These are phyloP conservation scores for Mycena floridula DNA, from an alignment of 768 basidiomycete genomes.

Conservation along the genomic window DNA sequence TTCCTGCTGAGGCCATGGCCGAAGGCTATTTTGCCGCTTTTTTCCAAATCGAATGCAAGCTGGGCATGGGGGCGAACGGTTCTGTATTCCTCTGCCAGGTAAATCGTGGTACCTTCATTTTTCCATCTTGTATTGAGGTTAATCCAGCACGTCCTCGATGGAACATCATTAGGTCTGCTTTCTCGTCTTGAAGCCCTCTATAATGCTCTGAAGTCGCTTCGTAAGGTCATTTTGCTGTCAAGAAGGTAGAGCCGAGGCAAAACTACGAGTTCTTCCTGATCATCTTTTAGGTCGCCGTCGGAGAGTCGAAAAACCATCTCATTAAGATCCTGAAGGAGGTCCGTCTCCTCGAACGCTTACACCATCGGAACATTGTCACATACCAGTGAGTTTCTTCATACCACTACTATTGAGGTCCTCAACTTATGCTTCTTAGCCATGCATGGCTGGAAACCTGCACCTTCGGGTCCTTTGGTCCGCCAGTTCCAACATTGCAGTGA, in stretches of 20 bases:
- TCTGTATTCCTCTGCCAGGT: slow-evolving; percentile 87
- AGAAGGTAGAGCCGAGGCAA: too few species aligned
- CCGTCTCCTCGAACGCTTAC: slow-evolving; percentile 75
- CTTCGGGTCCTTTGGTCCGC: slow-evolving; percentile 86
- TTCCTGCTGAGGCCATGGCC: slow-evolving; percentile 72
- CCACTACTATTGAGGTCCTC: not conserved
- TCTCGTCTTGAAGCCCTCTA: slow-evolving; percentile 2
- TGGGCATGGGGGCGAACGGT: slow-evolving; percentile 96
- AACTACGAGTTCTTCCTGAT: too few species aligned
- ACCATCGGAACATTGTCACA: slow-evolving; percentile 90
- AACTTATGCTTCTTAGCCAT: slow-evolving; percentile 36
- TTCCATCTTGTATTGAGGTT: not conserved
- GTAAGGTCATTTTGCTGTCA: slow-evolving; percentile 86
- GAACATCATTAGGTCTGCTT: slow-evolving; percentile 68
- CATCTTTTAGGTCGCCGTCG: slow-evolving; percentile 95
- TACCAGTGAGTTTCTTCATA: slow-evolving; percentile 65
- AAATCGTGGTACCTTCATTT: slow-evolving; percentile 9
- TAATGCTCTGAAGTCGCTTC: slow-evolving; percentile 2
- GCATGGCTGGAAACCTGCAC: slow-evolving; percentile 85
- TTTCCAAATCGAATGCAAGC: slow-evolving; percentile 81
- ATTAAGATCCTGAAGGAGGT: slow-evolving; percentile 82
- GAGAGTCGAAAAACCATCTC: slow-evolving; percentile 82
- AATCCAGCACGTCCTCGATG: slow-evolving; percentile 35
- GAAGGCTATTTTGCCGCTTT: slow-evolving; percentile 92
- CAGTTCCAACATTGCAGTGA: slow-evolving; percentile 83